Evolutionary conservation across 495 filamentous ascomycete species (phyloP).

Genomic region (Penicillium pulvis): DNA sequence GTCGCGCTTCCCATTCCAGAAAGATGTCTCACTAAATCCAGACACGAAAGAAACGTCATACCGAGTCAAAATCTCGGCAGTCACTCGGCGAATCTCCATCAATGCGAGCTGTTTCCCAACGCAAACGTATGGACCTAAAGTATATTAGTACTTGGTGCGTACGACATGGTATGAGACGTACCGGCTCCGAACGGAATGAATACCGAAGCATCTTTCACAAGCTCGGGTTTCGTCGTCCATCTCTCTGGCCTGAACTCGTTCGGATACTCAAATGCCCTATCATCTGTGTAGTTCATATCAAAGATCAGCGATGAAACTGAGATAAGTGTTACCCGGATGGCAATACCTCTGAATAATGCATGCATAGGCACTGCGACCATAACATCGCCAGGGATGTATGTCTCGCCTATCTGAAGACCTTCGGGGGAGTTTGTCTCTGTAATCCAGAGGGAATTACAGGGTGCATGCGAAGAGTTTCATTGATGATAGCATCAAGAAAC

Average conservation of each 20-base stretch:
- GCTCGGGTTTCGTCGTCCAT: conserved; percentile 39
- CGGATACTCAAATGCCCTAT: no score
- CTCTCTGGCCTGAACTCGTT: conserved; percentile 46
- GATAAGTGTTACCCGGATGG: no score
- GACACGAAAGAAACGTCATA: conserved; percentile 23
- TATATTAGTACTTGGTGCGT: background rate
- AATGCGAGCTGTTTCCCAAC: conserved; percentile 55
- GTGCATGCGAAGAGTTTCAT: conserved; percentile 36
- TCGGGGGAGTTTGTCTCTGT: conserved; percentile 23
- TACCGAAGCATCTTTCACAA: conserved; percentile 33
- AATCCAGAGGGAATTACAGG: conserved; percentile 21
- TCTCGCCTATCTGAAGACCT: conserved; percentile 26
- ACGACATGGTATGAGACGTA: background rate
- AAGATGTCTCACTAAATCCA: background rate
- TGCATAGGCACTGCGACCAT: conserved; percentile 29
- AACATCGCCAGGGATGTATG: conserved; percentile 32
- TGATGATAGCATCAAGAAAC: conserved; percentile 50
- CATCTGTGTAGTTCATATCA: no score
- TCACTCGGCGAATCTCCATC: conserved; percentile 45
- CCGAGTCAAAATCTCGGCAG: conserved; percentile 31
- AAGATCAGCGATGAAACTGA: no score
- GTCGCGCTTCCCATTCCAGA: background rate
- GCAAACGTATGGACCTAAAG: conserved; percentile 44
- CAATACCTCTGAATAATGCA: conserved; percentile 34
- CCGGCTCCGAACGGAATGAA: conserved; percentile 36